Evolutionary conservation across 176 grass and related monocot species (phyloP).

Genomic region (Elymus sibiricus): DNA sequence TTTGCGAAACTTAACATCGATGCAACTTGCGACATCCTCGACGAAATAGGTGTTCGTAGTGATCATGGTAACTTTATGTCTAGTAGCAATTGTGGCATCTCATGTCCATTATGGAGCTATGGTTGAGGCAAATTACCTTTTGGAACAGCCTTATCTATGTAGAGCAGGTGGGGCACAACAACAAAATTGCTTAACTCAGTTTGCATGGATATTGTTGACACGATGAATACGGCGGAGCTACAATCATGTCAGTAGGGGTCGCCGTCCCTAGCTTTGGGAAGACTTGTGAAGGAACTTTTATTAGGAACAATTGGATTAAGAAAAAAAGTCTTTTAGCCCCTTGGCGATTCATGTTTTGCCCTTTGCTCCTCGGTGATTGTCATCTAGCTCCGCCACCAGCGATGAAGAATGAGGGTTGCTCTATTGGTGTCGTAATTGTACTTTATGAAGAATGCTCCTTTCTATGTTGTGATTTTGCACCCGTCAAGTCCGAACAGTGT

Average conservation of each 20-base stretch:
- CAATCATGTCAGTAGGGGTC: too few species aligned
- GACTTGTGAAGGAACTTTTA: too few species aligned
- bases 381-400: too few species aligned
- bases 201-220: not conserved
- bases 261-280: too few species aligned
- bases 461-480: not conserved
- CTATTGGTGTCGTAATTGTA: not conserved
- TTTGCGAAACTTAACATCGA: not conserved
- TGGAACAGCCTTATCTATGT: not conserved
- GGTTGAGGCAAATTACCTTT: not conserved
- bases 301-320: too few species aligned
- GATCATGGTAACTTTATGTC: too few species aligned
- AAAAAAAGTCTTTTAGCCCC: too few species aligned
- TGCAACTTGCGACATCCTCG: not conserved
- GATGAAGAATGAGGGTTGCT: not conserved
- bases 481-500: not conserved
- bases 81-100: not conserved
- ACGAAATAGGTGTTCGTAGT: not conserved
- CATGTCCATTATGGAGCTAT: not conserved
- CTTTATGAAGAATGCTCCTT: not conserved
- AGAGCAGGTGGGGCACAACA: not conserved
- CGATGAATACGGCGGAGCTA: too few species aligned
- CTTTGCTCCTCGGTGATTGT: too few species aligned
- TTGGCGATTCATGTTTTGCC: too few species aligned
- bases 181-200: not conserved